Conservation (phyloP, 2,329 filamentous ascomycete genomes). For the Colletotrichum sp. region DNA sequence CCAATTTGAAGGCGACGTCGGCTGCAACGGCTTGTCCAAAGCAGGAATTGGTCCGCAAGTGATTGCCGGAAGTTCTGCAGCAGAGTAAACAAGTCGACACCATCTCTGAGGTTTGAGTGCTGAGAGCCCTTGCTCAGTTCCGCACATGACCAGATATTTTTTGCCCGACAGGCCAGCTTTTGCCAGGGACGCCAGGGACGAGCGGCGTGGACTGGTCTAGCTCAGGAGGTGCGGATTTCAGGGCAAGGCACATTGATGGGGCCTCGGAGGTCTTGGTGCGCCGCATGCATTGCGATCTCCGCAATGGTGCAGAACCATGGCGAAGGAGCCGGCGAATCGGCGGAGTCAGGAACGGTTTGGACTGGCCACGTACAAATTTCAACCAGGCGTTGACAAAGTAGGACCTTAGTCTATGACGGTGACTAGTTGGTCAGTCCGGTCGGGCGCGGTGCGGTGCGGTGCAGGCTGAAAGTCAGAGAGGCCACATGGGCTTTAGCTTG, state of each 20-base stretch:
- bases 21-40: not conserved
- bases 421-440: constrained; percentile 7
- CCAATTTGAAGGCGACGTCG: not conserved
- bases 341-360: not conserved
- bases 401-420: not conserved
- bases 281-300: constrained; percentile 18
- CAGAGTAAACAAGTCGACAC: constrained; percentile 1
- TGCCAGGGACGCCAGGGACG: constrained; percentile 10
- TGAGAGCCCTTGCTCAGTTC: constrained; percentile 4
- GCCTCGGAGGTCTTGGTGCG: constrained; percentile 12
- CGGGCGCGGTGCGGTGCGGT: constrained; percentile 7
- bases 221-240: constrained; percentile 15
- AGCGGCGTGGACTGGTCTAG: constrained; percentile 3
- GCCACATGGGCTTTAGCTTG: constrained; percentile 16
- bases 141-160: constrained; percentile 13
- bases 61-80: constrained; percentile 12
- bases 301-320: constrained; percentile 17
- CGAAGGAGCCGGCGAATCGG: constrained; percentile 12
- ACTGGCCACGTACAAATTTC: not conserved
- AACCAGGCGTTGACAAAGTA: not conserved
- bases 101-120: not conserved
- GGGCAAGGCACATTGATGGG: not conserved
- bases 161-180: constrained; percentile 4
- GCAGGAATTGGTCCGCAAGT: not conserved
- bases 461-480: not conserved